Evolutionary conservation across 352 stramenopile species (phyloP), one percentile per base, ranked within the genome.

Genomic region (Globisporangium nagaii): DNA sequence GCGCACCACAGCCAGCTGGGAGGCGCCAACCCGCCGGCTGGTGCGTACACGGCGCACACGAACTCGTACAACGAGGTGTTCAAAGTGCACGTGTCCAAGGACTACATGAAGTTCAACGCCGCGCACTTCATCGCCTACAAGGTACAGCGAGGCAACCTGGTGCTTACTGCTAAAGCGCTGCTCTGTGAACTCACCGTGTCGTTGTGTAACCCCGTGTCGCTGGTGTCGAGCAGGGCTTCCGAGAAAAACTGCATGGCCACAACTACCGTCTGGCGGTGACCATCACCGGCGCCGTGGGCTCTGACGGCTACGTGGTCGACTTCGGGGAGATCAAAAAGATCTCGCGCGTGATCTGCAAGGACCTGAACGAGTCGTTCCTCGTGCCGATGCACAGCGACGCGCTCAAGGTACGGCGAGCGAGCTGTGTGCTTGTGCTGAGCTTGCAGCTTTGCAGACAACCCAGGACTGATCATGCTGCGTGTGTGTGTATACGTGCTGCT

Each of bases 291-390:
- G 62, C 70, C 32, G 80, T 98, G 50, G 88, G 90, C 2, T 45
- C 64, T 8, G 96, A 99, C 70, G 96, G 96, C 53, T 99, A 99
- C 61, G 87, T 99, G 9, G 64, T 99, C 15, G 96, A 99, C 69
- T 99, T 98, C 86, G 96, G 96, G 32, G 88, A 98, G 56, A 95
- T 99, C 58, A 99, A 99, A 70, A 95, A 94, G 66, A 96, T 97
- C 40, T 86, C 79, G 20, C 85, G 91, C 27, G 80, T 92, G 12
- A 87, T 98, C 45, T 99, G 96, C 74, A 98, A 98, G 67, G 75
- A 96, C 59, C 64, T 98, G 59, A 98, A 99, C 70, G 96, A 99
- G 70, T 94, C 95, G 32, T 98, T 99, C 65, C 74, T 99, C 8
- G 96, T 97, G 53, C 96, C 96, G 0, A 97, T 96, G 73, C 84